Percentiles rank a stretch among this genome's conserved stretches.
Evolutionary conservation across 495 filamentous ascomycete genomes (phyloP).

Genomic region (Aspergillus nanangensis): DNA sequence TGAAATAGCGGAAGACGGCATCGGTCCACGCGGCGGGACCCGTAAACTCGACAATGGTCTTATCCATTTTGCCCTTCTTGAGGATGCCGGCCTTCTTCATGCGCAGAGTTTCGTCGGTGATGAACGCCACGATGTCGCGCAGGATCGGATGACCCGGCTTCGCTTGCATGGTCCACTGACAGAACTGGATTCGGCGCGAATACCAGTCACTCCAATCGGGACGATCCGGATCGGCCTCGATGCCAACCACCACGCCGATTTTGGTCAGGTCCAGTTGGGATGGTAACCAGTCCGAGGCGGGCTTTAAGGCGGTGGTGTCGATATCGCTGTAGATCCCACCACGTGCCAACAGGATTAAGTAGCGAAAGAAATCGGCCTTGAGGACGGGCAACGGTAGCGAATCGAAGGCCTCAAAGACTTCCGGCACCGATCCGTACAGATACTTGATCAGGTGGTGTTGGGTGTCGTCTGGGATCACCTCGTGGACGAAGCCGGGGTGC

Average conservation of each 20-base stretch:
- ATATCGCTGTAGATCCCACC: conserved; percentile 97
- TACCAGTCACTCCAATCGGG: conserved; percentile 95
- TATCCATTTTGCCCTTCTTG: conserved; percentile 56
- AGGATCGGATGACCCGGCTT: conserved; percentile 94
- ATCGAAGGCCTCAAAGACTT: conserved; percentile 88
- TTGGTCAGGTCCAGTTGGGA: conserved; percentile 66
- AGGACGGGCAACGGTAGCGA: conserved; percentile 81
- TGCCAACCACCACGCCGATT: conserved; percentile 84
- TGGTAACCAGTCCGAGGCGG: conserved; percentile 85
- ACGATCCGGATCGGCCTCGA: conserved; percentile 93
- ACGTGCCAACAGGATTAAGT: conserved; percentile 87
- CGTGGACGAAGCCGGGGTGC: conserved; percentile 89
- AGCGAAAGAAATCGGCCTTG: conserved; percentile 98
- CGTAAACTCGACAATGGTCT: conserved; percentile 92
- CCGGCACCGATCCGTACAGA: conserved; percentile 82
- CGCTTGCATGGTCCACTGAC: conserved; percentile 96
- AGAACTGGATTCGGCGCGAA: conserved; percentile 92
- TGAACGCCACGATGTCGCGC: conserved; percentile 77
- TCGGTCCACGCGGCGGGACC: conserved; percentile 96
- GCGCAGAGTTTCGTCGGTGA: conserved; percentile 75
- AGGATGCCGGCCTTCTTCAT: conserved; percentile 69
- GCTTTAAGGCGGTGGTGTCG: conserved; percentile 80
- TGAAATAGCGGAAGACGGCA: conserved; percentile 86
- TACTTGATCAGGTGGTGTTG: conserved; percentile 76
- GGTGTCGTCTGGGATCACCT: conserved; percentile 89